Percentiles rank a stretch among this genome's conserved stretches.
phyloP scores from a whole-genome alignment of 2,329 filamentous ascomycete genomes.

The Diaporthe sp. region DNA sequence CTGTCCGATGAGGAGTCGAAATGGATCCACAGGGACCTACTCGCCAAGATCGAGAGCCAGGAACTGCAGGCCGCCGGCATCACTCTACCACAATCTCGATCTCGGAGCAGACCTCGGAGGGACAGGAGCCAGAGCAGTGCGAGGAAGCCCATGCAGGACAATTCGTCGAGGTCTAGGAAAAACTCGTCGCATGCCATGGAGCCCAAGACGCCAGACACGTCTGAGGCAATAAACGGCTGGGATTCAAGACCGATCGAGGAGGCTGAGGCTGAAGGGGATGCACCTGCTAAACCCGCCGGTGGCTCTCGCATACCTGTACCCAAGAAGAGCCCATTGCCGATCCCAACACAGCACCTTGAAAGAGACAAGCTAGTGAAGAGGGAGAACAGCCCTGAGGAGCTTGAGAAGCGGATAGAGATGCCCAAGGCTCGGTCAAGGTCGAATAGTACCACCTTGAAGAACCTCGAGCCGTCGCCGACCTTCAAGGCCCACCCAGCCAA shows the following conservation, averaged over 20 bases:
- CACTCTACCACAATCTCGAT: slow-evolving; percentile 67
- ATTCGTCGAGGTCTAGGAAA: slow-evolving; percentile 56
- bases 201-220: slow-evolving; percentile 54
- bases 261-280: slow-evolving; percentile 72
- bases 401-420: slow-evolving; percentile 71
- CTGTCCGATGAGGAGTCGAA: slow-evolving; percentile 72
- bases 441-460: slow-evolving; percentile 74
- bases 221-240: slow-evolving; percentile 65
- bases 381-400: slow-evolving; percentile 64
- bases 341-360: slow-evolving; percentile 79
- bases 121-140: slow-evolving; percentile 58
- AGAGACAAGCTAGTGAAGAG: slow-evolving; percentile 77
- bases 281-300: slow-evolving; percentile 68
- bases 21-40: slow-evolving; percentile 89
- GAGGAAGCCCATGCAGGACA: slow-evolving; percentile 50
- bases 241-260: slow-evolving; percentile 85
- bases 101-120: slow-evolving; percentile 63
- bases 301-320: slow-evolving; percentile 90
- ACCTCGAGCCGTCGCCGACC: slow-evolving; percentile 63
- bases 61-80: slow-evolving; percentile 86
- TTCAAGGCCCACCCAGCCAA: slow-evolving; percentile 51
- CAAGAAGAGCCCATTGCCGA: slow-evolving; percentile 82
- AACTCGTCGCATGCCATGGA: slow-evolving; percentile 58
- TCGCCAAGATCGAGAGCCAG: slow-evolving; percentile 84
- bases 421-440: slow-evolving; percentile 73